Base-by-base conservation (phyloP, 2,329 filamentous ascomycete genomes). In the Pyrenophora teres region DNA sequence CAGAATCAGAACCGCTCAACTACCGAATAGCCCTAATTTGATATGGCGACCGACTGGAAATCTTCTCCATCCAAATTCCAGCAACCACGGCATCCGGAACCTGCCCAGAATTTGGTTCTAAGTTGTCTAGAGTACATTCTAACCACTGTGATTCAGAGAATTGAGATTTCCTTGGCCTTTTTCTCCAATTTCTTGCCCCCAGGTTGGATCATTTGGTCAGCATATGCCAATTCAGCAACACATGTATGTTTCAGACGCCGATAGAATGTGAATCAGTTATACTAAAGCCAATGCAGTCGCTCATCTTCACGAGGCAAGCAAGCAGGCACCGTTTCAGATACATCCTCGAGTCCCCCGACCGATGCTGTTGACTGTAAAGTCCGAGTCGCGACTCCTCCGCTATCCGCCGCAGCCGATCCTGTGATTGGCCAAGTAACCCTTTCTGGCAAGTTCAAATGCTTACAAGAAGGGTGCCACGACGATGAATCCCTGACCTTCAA, bases 361-460 rank as follows among this genome's bases (percentile, higher is more conserved):
- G 9, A 12, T 30, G 4, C 27, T 9, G 4, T 10, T 12, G 9
- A 3, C 27, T 30, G 37, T 25, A 54, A 23, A n/a, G 35, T 37
- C 21, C 41, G 41, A 9, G 27, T 12, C 3, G 19, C 42, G 31
- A 33, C 23, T 0, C n/a, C 16, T 10, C 27, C 42, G 7, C 30
- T 46, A 7, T 25, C 45, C 6, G 8, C 32, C 1, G 15, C 40
- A 1, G 23, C 41, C 3, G 62, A 60, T 21, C 47, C 40, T 0
- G 23, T 59, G 2, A 65, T 68, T 10, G 69, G 67, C n/a, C 51
- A 63, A 35, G 61, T 71, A 8, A 63, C 68, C 3, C 41, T 46
- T 2, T 45, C 56, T 32, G 61, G 63, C 1, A 64, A 58, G 18
- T 69, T 71, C 50, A 53, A 54, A n/a, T 72, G 70, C 42, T 27